These are phyloP conservation scores for Fusarium pseudocircinatum DNA, from an alignment of 2,329 filamentous ascomycete species.

Conservation along the genomic window DNA sequence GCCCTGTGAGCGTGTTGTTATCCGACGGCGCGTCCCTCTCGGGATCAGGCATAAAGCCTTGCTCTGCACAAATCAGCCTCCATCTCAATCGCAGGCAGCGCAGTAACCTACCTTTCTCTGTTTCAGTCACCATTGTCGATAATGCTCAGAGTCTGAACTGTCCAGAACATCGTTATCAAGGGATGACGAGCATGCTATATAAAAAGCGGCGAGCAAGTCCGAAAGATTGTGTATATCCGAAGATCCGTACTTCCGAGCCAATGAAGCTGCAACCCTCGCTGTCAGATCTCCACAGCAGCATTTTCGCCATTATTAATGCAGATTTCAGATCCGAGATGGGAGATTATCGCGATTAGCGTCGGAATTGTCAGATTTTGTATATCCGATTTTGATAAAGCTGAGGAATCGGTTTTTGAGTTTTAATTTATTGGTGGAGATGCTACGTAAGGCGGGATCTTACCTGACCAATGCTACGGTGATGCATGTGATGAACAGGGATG, in stretches of 20 bases:
- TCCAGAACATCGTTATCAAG: neutral
- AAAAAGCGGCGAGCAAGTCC: neutral
- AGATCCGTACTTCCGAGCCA: conserved; percentile 23
- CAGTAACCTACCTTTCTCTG: conserved; percentile 2
- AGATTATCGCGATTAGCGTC: neutral
- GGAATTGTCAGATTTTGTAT: neutral
- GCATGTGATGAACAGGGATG: neutral
- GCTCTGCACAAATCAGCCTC: conserved; percentile 1
- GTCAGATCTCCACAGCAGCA: neutral
- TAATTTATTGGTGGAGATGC: neutral
- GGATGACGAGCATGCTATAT: neutral
- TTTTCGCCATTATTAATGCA: conserved; percentile 5
- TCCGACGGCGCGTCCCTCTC: conserved; percentile 22
- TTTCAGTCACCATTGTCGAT: conserved; percentile 1
- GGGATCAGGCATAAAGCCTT: neutral
- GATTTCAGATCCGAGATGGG: conserved; percentile 4
- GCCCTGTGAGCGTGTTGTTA: conserved; percentile 16
- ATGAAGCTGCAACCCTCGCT: neutral
- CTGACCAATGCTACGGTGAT: neutral
- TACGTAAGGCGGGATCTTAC: neutral
- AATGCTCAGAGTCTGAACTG: neutral
- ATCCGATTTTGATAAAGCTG: neutral
- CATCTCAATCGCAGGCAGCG: fast-evolving
- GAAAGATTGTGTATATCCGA: conserved; percentile 1
- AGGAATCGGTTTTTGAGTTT: neutral